Evolutionary conservation across 108 stramenopile species (phyloP).

Genomic region (Aureococcus anophagefferens): DNA sequence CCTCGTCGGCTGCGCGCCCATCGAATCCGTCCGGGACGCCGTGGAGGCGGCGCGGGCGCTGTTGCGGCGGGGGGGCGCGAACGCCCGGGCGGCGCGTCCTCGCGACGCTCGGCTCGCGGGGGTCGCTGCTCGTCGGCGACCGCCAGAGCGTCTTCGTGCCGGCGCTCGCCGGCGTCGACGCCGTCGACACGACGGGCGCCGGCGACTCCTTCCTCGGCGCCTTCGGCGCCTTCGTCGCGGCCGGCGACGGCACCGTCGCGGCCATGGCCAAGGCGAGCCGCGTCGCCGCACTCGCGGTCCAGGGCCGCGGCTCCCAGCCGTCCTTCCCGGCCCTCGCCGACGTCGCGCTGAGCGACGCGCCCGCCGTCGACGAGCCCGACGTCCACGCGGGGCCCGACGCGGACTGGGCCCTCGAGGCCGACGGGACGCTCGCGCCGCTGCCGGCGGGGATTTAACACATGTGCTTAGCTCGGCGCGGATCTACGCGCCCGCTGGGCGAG

Average conservation of each 20-base stretch:
- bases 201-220: slow-evolving; percentile 76
- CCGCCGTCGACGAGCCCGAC: too few relatives aligned
- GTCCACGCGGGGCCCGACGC: too few relatives aligned
- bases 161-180: slow-evolving; percentile 4
- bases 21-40: slow-evolving; percentile 7
- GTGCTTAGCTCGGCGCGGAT: too few relatives aligned
- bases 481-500: too few relatives aligned
- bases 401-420: too few relatives aligned
- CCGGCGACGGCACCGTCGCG: slow-evolving; percentile 17
- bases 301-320: neutral
- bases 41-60: slow-evolving; percentile 10
- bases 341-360: too few relatives aligned
- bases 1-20: neutral
- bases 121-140: neutral
- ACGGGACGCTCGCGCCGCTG: too few relatives aligned
- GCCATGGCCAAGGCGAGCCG: too few relatives aligned
- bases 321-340: neutral
- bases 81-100: neutral
- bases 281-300: too few relatives aligned
- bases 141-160: neutral
- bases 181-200: slow-evolving; percentile 70
- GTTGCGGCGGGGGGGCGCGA: neutral
- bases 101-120: neutral
- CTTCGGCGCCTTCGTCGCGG: slow-evolving; percentile 53
- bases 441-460: too few relatives aligned